These are phyloP conservation scores for Hyparrhenia diplandra DNA, from an alignment of 176 grass and related monocot genomes.

Conservation along the genomic window DNA sequence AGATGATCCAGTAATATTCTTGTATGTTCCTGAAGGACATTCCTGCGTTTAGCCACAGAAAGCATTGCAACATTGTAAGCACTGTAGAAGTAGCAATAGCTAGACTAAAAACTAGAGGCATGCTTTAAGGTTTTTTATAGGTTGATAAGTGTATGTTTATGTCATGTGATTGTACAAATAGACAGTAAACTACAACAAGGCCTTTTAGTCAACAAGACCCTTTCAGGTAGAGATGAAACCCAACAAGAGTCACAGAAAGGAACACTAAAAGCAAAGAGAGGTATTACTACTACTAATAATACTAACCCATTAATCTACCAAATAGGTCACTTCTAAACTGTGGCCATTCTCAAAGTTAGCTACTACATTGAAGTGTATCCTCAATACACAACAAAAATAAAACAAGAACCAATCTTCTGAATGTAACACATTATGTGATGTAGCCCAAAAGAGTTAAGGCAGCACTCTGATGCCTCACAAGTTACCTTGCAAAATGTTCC, in stretches of 20 bases:
- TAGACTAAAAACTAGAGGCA: constrained; percentile 1
- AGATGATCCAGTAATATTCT: constrained; percentile 93
- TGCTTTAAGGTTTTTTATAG: neutral
- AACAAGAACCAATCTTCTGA: neutral
- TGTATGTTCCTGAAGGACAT: constrained; percentile 93
- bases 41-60: constrained; percentile 54
- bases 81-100: constrained; percentile 9
- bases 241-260: neutral
- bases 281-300: neutral
- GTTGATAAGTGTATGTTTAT: neutral
- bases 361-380: neutral
- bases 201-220: neutral
- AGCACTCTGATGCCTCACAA: neutral
- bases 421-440: neutral
- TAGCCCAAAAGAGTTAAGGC: neutral
- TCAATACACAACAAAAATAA: neutral
- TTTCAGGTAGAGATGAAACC: neutral
- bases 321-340: neutral
- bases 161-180: neutral
- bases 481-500: constrained; percentile 95
- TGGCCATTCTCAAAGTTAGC: neutral
- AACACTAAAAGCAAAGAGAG: neutral
- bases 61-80: constrained; percentile 18
- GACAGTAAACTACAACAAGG: neutral
- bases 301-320: constrained; percentile 9